These are phyloP conservation scores for Lachancea waltii DNA, from an alignment of 805 yeast species.

Conservation along the genomic window DNA sequence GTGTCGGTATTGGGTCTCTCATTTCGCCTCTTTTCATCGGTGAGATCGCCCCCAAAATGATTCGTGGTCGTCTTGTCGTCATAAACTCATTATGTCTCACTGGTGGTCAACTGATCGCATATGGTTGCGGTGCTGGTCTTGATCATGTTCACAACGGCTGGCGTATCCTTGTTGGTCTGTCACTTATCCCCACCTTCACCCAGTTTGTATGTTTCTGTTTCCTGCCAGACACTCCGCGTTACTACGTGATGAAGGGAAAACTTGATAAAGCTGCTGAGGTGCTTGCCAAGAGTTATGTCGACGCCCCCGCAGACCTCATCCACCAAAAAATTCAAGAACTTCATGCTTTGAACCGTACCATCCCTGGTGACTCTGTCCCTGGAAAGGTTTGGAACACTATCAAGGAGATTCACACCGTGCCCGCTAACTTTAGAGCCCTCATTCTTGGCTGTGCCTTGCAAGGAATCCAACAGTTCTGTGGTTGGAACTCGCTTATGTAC, in stretches of 20 bases:
- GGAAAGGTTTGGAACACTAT: conserved; percentile 54
- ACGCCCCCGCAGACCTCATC: conserved; percentile 58
- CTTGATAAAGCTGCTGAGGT: conserved; percentile 62
- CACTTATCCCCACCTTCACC: conserved; percentile 76
- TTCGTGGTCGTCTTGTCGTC: conserved; percentile 86
- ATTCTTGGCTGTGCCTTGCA: conserved; percentile 88
- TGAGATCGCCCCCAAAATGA: conserved; percentile 87
- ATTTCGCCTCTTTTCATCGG: conserved; percentile 91
- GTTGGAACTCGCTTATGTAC: conserved; percentile 94
- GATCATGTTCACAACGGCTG: conserved; percentile 73
- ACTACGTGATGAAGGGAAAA: conserved; percentile 64
- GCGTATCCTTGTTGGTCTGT: conserved; percentile 86
- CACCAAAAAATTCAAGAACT: conserved; percentile 65
- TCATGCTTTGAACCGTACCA: conserved; percentile 38
- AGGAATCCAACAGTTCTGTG: conserved; percentile 94
- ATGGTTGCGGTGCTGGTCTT: conserved; percentile 88
- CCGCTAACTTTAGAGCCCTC: conserved; percentile 83
- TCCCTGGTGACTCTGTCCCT: conserved; percentile 43
- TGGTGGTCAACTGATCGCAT: conserved; percentile 92
- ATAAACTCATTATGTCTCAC: conserved; percentile 86
- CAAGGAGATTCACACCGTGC: conserved; percentile 55
- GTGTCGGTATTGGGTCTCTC: conserved; percentile 91
- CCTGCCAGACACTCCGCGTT: conserved; percentile 95
- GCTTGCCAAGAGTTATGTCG: conserved; percentile 52
- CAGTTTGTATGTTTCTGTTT: conserved; percentile 75